Evolutionary conservation across 495 filamentous ascomycete genomes (phyloP).

Genomic region (Ramalina peruviana): DNA sequence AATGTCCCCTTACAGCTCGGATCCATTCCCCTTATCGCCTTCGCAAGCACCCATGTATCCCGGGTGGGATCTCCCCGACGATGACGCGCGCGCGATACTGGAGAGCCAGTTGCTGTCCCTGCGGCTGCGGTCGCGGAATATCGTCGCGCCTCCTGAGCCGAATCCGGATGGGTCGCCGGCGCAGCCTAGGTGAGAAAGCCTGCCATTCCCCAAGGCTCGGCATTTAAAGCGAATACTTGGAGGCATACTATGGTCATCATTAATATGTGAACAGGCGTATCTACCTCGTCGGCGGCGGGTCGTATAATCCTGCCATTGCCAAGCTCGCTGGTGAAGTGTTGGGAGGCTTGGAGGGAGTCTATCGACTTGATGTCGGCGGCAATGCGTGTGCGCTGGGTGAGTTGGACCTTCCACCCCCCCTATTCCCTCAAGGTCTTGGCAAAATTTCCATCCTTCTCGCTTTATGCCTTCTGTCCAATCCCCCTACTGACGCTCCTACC

Average conservation of each 20-base stretch:
- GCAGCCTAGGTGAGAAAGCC: conserved; percentile 40
- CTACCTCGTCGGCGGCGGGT: conserved; percentile 88
- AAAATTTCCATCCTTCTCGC: no score
- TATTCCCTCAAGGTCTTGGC: no score
- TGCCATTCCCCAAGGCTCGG: no score
- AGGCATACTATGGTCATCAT: no score
- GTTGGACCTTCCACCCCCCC: no score
- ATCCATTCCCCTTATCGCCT: neutral
- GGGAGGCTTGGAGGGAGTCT: conserved; percentile 79
- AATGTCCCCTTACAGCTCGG: conserved; percentile 33
- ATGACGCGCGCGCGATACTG: conserved; percentile 77
- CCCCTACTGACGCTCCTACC: no score
- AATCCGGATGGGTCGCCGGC: conserved; percentile 41
- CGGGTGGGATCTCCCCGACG: conserved; percentile 39
- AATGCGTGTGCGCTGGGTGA: conserved; percentile 77
- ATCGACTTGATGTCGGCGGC: conserved; percentile 82
- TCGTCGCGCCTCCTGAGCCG: conserved; percentile 43
- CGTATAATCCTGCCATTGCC: conserved; percentile 75
- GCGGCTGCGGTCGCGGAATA: conserved; percentile 62
- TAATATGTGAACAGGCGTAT: conserved; percentile 38
- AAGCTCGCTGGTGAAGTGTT: conserved; percentile 71
- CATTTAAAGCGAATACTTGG: no score
- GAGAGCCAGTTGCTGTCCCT: conserved; percentile 87
- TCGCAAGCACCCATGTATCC: conserved; percentile 29
- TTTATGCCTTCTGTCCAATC: no score